Conservation (phyloP, 129 eudicot genomes). For the Artemisia argyi region DNA sequence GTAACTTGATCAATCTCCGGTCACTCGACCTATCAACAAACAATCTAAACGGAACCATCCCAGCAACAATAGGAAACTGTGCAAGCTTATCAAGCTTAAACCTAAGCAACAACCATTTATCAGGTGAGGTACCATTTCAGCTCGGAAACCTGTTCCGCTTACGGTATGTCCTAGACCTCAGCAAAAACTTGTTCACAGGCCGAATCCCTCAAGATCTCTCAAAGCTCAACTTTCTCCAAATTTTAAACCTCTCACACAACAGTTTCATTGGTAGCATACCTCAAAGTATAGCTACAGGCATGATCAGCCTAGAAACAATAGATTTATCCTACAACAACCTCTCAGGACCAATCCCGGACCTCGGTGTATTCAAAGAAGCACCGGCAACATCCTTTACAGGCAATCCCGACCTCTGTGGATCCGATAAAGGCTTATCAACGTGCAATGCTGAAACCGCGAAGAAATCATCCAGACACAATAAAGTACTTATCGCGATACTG, state of each 20-base stretch:
- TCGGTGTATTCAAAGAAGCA: slow-evolving; percentile 44
- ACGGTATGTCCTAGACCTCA: slow-evolving; percentile 61
- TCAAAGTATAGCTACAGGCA: slow-evolving; percentile 42
- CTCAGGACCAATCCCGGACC: slow-evolving; percentile 60
- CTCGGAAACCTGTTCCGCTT: slow-evolving; percentile 54
- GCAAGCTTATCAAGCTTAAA: slow-evolving; percentile 46
- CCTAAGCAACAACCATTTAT: slow-evolving; percentile 61
- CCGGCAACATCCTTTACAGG: slow-evolving; percentile 45
- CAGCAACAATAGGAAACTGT: slow-evolving; percentile 52
- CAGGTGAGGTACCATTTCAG: slow-evolving; percentile 60
- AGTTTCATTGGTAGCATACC: slow-evolving; percentile 73
- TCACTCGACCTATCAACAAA: slow-evolving; percentile 46
- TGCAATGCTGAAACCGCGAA: slow-evolving; percentile 30
- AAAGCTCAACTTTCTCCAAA: slow-evolving; percentile 50
- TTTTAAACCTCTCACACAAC: slow-evolving; percentile 75
- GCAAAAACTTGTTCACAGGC: slow-evolving; percentile 71
- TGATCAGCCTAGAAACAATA: slow-evolving; percentile 58
- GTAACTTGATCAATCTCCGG: background rate
- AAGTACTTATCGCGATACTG: slow-evolving; percentile 28
- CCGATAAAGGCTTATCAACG: slow-evolving; percentile 50
- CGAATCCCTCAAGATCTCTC: slow-evolving; percentile 58
- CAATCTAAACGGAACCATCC: slow-evolving; percentile 55
- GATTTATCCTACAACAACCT: slow-evolving; percentile 72
- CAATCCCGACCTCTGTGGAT: slow-evolving; percentile 75
- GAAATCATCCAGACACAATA: slow-evolving; percentile 25